Evolutionary conservation across 2,329 filamentous ascomycete species (phyloP).

Genomic region (Xenosphaeropsis pyriputrescens): DNA sequence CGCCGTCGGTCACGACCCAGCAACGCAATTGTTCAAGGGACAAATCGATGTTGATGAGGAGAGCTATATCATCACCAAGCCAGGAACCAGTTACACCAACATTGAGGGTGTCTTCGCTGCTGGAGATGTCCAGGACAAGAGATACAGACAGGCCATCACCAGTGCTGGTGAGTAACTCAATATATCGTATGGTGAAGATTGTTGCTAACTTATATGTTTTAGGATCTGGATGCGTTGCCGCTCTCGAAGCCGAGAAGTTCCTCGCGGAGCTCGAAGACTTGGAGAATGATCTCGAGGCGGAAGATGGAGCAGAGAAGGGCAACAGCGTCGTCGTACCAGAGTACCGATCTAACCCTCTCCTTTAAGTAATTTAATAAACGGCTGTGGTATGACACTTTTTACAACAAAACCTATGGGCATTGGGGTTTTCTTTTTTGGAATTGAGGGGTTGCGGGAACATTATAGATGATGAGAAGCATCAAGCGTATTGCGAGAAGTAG

Average conservation of each 20-base stretch:
- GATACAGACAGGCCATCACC: slow-evolving; percentile 93
- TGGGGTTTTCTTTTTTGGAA: too few species aligned
- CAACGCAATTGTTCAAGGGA: slow-evolving; percentile 77
- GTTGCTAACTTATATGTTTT: slow-evolving; percentile 8
- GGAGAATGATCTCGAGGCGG: slow-evolving; percentile 19
- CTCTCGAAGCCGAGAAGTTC: slow-evolving; percentile 90
- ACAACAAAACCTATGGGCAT: too few species aligned
- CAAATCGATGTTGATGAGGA: slow-evolving; percentile 82
- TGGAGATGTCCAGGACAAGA: slow-evolving; percentile 97
- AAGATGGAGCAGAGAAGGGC: slow-evolving; percentile 24
- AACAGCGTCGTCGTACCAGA: slow-evolving; percentile 40
- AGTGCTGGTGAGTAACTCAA: slow-evolving; percentile 61
- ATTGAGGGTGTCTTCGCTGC: slow-evolving; percentile 89
- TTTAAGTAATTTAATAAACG: slow-evolving; percentile 25
- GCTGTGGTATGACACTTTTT: too few species aligned
- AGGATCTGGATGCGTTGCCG: slow-evolving; percentile 91
- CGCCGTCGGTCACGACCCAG: slow-evolving; percentile 91
- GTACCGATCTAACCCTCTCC: slow-evolving; percentile 48
- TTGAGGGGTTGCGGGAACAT: too few species aligned
- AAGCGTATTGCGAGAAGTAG: too few species aligned
- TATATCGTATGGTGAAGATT: too few species aligned
- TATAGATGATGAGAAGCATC: too few species aligned
- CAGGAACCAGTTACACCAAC: slow-evolving; percentile 79
- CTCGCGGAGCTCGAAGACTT: slow-evolving; percentile 45
- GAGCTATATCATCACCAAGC: slow-evolving; percentile 79